A percentile compares a stretch with the other conserved stretches of the same genome.
Conservation (phyloP, 345 rosid genomes). For the Rhizophora apiculata region DNA sequence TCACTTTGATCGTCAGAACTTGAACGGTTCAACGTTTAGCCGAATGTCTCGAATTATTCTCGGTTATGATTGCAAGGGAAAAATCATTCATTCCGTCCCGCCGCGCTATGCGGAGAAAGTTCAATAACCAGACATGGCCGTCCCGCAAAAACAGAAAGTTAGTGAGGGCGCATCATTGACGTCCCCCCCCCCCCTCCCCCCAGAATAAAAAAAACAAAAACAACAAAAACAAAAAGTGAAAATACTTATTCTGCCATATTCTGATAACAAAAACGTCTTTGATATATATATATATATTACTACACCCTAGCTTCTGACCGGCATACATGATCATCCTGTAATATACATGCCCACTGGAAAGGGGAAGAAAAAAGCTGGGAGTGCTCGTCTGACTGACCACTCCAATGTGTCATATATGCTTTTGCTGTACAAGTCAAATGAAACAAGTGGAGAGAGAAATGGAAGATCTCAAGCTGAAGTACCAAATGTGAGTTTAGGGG, state of each 20-base stretch:
- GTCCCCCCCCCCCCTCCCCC: too few species aligned
- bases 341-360: conserved; percentile 7
- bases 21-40: neutral
- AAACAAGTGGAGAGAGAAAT: neutral
- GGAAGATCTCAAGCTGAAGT: conserved; percentile 3
- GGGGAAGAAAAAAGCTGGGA: conserved; percentile 6
- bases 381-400: neutral
- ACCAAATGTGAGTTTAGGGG: conserved; percentile 2
- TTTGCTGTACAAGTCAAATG: conserved; percentile 27
- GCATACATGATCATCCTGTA: conserved; percentile 19
- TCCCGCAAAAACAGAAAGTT: too few species aligned
- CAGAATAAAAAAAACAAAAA: too few species aligned
- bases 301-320: conserved; percentile 7
- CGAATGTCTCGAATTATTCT: neutral
- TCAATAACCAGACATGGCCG: too few species aligned
- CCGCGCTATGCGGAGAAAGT: too few species aligned
- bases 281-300: conserved; percentile 3
- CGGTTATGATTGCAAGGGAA: neutral
- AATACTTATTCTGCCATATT: too few species aligned
- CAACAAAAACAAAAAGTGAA: too few species aligned
- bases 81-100: too few species aligned
- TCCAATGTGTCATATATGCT: conserved; percentile 9
- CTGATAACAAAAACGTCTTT: too few species aligned
- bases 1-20: too few species aligned
- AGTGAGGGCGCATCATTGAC: too few species aligned